Conservation (phyloP, 495 filamentous ascomycete species). For the Xylaria bambusicola region DNA sequence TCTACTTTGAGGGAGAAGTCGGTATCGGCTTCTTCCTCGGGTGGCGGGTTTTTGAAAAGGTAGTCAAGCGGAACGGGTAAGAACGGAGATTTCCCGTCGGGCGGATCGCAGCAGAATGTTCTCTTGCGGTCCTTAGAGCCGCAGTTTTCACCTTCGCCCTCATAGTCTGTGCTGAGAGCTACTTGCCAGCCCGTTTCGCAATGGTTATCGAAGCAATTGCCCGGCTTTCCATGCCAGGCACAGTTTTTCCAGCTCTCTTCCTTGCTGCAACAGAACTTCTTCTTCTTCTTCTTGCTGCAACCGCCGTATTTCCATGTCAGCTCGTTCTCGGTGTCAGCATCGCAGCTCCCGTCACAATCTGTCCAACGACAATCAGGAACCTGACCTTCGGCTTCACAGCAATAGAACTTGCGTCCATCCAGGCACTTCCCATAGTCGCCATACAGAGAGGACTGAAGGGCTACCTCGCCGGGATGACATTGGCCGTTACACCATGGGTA, state of each 20-base stretch:
- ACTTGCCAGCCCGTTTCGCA: constrained; percentile 11
- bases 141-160: constrained; percentile 8
- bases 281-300: constrained; percentile 18
- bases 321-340: background rate
- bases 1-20: constrained; percentile 33
- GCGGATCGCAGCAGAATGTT: constrained; percentile 31
- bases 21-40: constrained; percentile 22
- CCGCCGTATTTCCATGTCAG: constrained; percentile 12
- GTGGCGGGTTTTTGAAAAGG: constrained; percentile 34
- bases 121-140: constrained; percentile 14
- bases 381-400: background rate
- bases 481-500: background rate
- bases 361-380: background rate
- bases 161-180: background rate
- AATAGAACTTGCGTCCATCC: background rate
- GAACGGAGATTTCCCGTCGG: constrained; percentile 22
- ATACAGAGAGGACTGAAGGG: background rate
- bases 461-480: background rate
- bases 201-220: constrained; percentile 25
- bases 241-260: constrained; percentile 17
- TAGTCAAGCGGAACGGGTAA: constrained; percentile 37
- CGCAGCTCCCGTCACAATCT: background rate
- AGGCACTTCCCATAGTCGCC: background rate
- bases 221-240: constrained; percentile 21
- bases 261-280: background rate